These are phyloP conservation scores for Herpotrichia juniperi DNA, from an alignment of 2,329 filamentous ascomycete genomes.

Conservation along the genomic window DNA sequence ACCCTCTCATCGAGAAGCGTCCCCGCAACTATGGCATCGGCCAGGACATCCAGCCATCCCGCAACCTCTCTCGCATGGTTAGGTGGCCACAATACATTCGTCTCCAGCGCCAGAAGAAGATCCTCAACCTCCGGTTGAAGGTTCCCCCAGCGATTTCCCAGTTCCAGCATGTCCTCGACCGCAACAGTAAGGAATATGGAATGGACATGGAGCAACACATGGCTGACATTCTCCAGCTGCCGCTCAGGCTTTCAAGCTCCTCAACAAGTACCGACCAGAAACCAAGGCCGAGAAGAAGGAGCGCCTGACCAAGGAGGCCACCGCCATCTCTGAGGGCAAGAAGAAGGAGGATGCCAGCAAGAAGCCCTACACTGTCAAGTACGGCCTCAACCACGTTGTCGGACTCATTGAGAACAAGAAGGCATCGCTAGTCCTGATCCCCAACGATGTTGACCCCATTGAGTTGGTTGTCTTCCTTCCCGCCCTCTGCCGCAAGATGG, in stretches of 20 bases:
- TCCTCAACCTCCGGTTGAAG: slow-evolving; percentile 98
- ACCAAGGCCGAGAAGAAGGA: slow-evolving; percentile 99
- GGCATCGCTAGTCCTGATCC: slow-evolving; percentile 95
- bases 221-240: slow-evolving; percentile 60
- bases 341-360: slow-evolving; percentile 99
- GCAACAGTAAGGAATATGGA: slow-evolving; percentile 37
- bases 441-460: slow-evolving; percentile 99
- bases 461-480: slow-evolving; percentile 99
- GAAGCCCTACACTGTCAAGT: slow-evolving; percentile 99
- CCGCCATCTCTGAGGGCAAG: slow-evolving; percentile 97
- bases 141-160: slow-evolving; percentile 96
- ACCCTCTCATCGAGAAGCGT: slow-evolving; percentile 99
- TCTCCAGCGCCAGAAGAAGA: slow-evolving; percentile 93
- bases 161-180: slow-evolving; percentile 88
- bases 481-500: slow-evolving; percentile 99
- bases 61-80: slow-evolving; percentile 81
- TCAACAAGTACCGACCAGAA: slow-evolving; percentile 99
- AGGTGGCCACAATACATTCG: slow-evolving; percentile 97
- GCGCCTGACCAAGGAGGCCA: slow-evolving; percentile 96
- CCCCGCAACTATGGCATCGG: slow-evolving; percentile 97
- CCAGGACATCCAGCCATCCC: slow-evolving; percentile 70
- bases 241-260: slow-evolving; percentile 96
- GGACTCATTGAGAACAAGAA: slow-evolving; percentile 83
- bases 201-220: slow-evolving; percentile 76
- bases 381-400: slow-evolving; percentile 96